Base-by-base conservation (phyloP, 352 stramenopile genomes). In the Globisporangium alternatum region DNA sequence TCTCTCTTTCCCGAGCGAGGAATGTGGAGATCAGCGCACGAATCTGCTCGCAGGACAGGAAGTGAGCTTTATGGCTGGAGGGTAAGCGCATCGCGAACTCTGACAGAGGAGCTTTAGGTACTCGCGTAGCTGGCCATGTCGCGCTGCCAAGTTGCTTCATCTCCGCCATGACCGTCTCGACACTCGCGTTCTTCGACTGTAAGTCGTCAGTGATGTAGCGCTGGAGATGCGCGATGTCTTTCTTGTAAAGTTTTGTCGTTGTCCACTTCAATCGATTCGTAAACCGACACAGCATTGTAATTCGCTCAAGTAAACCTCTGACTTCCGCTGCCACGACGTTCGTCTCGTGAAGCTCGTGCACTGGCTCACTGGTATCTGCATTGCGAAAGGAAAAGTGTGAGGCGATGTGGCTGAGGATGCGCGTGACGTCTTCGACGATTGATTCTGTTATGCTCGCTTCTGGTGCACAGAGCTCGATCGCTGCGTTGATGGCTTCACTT, bases 281-380 rank as follows among this genome's bases (percentile, higher is more conserved):
- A 48, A 80, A 86, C 10, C 66, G 66, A 61, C 75, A 81, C 1
- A 81, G 41, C 54, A 75, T 21, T 12, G 70, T 28, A 30, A 79
- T 56, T 31, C 52, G 67, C 31, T 86, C 63, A 0, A 86, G 65
- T 39, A 76, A 31, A 15, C 39, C 54, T 19, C 48, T 62, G 44
- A 83, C 63, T 62, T 71, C 66, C 10, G 49, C 15, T 5, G 67
- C 64, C 0, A 68, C 67, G 2, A 81, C 66, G 62, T 65, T 72
- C 22, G 54, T 49, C 21, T 83, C 74, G 17, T 65, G 64, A 35
- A 85, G 35, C 3, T 45, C 21, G 21, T 75, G 3, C 17, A 76
- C 41, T 68, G 44, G 19, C n/a, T 65, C 45, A 45, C 61, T 41
- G 6, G 65, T 57, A 30, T 77, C 60, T 8, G 30, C 31, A 33